Evolutionary conservation across 805 yeast genomes (phyloP).

Genomic region (Cyberlindnera maritima): DNA sequence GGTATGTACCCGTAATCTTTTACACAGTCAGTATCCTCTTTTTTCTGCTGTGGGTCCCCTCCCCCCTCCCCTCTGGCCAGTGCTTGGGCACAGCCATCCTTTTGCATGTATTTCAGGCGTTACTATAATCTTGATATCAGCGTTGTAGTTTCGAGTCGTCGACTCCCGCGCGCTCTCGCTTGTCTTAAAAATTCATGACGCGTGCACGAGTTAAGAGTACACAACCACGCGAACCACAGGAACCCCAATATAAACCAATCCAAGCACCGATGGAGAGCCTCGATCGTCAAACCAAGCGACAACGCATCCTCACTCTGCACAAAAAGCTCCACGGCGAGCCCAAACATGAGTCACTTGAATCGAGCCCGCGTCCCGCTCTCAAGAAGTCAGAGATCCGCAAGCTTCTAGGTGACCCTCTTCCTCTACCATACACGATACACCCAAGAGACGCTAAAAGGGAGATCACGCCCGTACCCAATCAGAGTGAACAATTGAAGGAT

Average conservation of each 20-base stretch:
- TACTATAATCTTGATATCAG: neutral
- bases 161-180: no score
- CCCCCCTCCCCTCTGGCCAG: neutral
- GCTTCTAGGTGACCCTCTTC: slow-evolving; percentile 4
- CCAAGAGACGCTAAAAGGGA: neutral
- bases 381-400: slow-evolving; percentile 1
- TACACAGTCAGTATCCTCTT: neutral
- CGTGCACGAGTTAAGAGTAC: neutral
- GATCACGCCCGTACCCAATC: neutral
- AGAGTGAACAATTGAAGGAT: neutral
- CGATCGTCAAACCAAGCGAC: neutral
- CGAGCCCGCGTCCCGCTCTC: neutral
- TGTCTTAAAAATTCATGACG: no score
- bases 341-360: neutral
- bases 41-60: neutral
- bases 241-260: no score
- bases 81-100: neutral
- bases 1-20: neutral
- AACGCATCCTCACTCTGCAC: slow-evolving; percentile 5
- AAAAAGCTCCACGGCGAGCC: slow-evolving; percentile 1
- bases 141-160: no score
- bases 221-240: neutral
- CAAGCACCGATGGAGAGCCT: slow-evolving; percentile 5
- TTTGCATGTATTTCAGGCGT: neutral
- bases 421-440: slow-evolving; percentile 1